Percentiles rank a stretch among this genome's conserved stretches.
Evolutionary conservation across 768 basidiomycete genomes (phyloP).

Genomic region (Pisolithus orientalis): DNA sequence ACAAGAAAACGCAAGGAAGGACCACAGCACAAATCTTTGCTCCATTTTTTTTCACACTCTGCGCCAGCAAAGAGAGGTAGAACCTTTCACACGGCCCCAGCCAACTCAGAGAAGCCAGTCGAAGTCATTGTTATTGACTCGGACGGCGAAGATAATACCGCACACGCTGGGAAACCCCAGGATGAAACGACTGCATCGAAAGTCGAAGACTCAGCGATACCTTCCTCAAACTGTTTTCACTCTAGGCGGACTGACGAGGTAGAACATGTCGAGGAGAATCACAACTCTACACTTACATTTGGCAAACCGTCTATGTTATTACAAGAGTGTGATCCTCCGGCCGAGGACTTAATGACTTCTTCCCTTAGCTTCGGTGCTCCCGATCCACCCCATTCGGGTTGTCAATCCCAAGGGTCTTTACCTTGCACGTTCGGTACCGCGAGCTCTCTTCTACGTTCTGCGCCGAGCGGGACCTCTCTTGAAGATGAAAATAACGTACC

Average conservation of each 20-base stretch:
- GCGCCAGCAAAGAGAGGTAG: slow-evolving; percentile 18
- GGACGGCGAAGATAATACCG: slow-evolving; percentile 39
- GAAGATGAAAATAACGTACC: not conserved
- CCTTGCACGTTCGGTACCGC: slow-evolving; percentile 15
- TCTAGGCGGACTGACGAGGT: not conserved
- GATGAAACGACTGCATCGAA: not conserved
- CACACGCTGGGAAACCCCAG: not conserved
- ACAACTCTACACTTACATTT: slow-evolving; percentile 9
- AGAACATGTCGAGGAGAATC: not conserved
- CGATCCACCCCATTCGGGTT: not conserved
- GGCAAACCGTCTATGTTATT: slow-evolving; percentile 24
- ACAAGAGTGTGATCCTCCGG: not conserved
- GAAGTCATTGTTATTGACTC: slow-evolving; percentile 62
- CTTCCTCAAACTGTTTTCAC: not conserved
- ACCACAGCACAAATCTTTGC: slow-evolving; percentile 33
- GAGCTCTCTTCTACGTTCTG: slow-evolving; percentile 9
- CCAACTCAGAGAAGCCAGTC: not conserved
- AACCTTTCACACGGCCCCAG: slow-evolving; percentile 1
- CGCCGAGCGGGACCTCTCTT: not conserved
- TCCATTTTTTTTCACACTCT: slow-evolving; percentile 37
- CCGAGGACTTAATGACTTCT: not conserved
- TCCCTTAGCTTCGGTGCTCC: not conserved
- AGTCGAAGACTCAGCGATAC: not conserved
- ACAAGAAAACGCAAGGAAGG: slow-evolving; percentile 32
- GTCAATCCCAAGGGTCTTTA: not conserved